Percentiles rank a stretch among this genome's conserved stretches.
Evolutionary conservation across 768 basidiomycete genomes (phyloP).

Genomic region (Galerina marginata): DNA sequence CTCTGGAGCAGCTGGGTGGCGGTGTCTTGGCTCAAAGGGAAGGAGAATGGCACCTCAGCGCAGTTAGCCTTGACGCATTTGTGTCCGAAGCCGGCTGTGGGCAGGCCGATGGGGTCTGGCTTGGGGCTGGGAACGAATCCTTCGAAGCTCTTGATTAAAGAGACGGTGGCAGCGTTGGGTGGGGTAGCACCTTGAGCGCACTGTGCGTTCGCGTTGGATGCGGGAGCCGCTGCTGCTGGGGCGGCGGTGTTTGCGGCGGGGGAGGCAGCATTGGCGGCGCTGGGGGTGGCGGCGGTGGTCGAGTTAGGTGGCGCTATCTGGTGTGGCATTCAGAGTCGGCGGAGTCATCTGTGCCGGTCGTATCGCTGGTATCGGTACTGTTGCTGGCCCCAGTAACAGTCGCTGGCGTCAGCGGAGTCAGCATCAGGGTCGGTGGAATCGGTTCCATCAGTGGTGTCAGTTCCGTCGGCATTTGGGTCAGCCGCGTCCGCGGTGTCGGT

Average conservation of each 20-base stretch:
- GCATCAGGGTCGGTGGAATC: slow-evolving; percentile 12
- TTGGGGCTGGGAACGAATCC: slow-evolving; percentile 39
- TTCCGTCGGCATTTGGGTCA: slow-evolving; percentile 2
- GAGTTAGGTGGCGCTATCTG: slow-evolving; percentile 18
- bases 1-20: slow-evolving; percentile 34
- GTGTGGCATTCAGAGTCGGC: slow-evolving; percentile 3
- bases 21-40: slow-evolving; percentile 36
- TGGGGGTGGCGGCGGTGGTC: slow-evolving; percentile 13
- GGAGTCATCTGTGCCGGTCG: slow-evolving; percentile 9
- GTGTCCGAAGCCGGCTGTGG: slow-evolving; percentile 43
- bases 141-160: slow-evolving; percentile 37
- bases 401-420: slow-evolving; percentile 6
- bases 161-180: slow-evolving; percentile 35
- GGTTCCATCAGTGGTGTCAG: slow-evolving; percentile 11
- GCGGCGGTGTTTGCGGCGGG: slow-evolving; percentile 6
- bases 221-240: slow-evolving; percentile 7
- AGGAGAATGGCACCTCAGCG: slow-evolving; percentile 37
- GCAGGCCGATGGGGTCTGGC: slow-evolving; percentile 41
- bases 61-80: slow-evolving; percentile 35
- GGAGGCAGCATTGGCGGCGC: neutral
- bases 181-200: slow-evolving; percentile 14
- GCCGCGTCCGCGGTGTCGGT: slow-evolving; percentile 7
- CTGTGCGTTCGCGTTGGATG: slow-evolving; percentile 9
- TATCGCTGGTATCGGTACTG: slow-evolving; percentile 16
- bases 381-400: slow-evolving; percentile 18